These are phyloP conservation scores for Ramularia collo-cygni DNA, from an alignment of 2,329 filamentous ascomycete species.

Conservation along the genomic window DNA sequence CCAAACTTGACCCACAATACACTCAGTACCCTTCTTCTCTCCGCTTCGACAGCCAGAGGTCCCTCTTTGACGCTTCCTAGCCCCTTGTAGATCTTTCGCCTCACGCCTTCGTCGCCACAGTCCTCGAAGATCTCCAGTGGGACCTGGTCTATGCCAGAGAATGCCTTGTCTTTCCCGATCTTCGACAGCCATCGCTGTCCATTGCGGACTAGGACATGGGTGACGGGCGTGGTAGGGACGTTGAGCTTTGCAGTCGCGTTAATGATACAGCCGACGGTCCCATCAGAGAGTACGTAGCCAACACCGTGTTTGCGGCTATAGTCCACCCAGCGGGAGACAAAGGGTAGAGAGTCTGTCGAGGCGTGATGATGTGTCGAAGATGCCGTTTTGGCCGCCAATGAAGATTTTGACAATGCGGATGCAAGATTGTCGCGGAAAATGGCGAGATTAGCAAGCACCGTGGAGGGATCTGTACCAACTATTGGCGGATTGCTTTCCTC, in stretches of 20 bases:
- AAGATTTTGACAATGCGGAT: constrained; percentile 36
- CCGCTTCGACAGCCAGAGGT: constrained; percentile 27
- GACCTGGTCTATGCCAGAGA: constrained; percentile 48
- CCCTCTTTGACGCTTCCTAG: constrained; percentile 29
- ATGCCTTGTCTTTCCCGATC: constrained; percentile 44
- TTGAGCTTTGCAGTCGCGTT: constrained; percentile 35
- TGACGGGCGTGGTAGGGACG: constrained; percentile 52
- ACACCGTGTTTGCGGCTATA: constrained; percentile 83
- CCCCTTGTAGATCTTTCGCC: constrained; percentile 49
- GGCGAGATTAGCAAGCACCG: constrained; percentile 40
- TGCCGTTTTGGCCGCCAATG: constrained; percentile 28
- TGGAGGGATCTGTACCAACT: constrained; percentile 37
- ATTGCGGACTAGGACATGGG: constrained; percentile 63
- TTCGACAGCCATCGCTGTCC: constrained; percentile 59
- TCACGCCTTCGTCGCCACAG: constrained; percentile 56
- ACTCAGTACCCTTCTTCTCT: constrained; percentile 49
- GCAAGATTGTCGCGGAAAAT: constrained; percentile 42
- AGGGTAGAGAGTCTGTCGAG: constrained; percentile 41
- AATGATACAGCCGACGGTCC: constrained; percentile 64
- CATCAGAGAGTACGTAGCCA: constrained; percentile 76
- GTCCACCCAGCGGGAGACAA: constrained; percentile 73
- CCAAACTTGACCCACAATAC: constrained; percentile 64
- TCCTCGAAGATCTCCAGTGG: constrained; percentile 68
- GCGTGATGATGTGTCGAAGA: neutral
- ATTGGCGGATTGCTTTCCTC: constrained; percentile 20